Percentiles rank a stretch among this genome's conserved stretches.
phyloP scores from a whole-genome alignment of 2,329 filamentous ascomycete genomes.

The Pseudocercospora vitis region DNA sequence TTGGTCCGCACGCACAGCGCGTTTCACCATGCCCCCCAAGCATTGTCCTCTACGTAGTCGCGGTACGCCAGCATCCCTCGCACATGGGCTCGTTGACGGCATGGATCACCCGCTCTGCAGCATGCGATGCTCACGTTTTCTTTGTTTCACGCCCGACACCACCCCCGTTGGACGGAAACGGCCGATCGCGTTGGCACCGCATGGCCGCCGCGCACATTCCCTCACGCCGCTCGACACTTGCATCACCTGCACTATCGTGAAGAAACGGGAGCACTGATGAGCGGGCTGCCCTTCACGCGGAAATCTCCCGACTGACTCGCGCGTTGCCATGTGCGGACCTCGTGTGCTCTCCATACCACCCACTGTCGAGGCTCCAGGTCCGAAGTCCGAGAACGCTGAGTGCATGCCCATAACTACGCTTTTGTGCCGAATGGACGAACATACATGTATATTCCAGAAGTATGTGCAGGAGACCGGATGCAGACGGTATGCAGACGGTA shows the following conservation, averaged over 20 bases:
- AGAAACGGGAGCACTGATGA: background rate
- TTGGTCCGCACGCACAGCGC: conserved; percentile 10
- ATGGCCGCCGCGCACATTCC: conserved; percentile 8
- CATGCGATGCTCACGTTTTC: conserved; percentile 21
- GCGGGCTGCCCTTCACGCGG: background rate
- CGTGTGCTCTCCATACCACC: conserved; percentile 7
- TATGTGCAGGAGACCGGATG: background rate
- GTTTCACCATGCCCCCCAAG: conserved; percentile 22
- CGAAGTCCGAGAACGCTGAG: background rate
- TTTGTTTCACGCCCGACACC: conserved; percentile 20
- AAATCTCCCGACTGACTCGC: conserved; percentile 9
- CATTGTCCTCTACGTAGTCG: conserved; percentile 11
- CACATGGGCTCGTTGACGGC: conserved; percentile 12
- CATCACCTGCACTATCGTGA: conserved; percentile 7
- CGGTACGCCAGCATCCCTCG: conserved; percentile 17
- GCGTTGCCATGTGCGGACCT: conserved; percentile 2
- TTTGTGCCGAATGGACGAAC: background rate
- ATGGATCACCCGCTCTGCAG: conserved; percentile 20
- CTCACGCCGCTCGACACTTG: conserved; percentile 4
- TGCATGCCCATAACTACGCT: conserved; percentile 6
- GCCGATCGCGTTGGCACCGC: conserved; percentile 10
- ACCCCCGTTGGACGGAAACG: conserved; percentile 19
- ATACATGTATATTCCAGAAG: background rate
- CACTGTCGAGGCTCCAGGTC: no score
- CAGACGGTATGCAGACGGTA: background rate